A percentile compares a stretch with the other conserved stretches of the same genome.
Conservation (phyloP, 805 yeast genomes). For the Vanderwaltozyma verrucispora region DNA sequence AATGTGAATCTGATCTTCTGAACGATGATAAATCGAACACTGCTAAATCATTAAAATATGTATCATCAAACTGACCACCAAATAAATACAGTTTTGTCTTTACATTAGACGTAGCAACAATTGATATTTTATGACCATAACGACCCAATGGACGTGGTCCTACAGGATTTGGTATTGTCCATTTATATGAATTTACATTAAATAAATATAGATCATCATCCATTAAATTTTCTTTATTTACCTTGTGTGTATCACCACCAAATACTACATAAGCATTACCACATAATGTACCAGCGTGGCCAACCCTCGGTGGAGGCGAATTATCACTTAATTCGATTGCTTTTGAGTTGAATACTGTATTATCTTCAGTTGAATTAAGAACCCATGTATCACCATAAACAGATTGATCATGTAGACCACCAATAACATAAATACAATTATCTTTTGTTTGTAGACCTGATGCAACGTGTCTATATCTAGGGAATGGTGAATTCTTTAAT, state of each 20-base stretch:
- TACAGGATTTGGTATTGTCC: conserved; percentile 68
- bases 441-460: conserved; percentile 67
- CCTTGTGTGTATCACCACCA: conserved; percentile 90
- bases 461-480: conserved; percentile 88
- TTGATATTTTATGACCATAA: conserved; percentile 86
- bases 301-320: conserved; percentile 92
- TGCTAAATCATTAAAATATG: conserved; percentile 71
- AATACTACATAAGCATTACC: conserved; percentile 93
- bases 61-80: conserved; percentile 91
- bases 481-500: conserved; percentile 72
- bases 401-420: conserved; percentile 86
- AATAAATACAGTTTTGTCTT: conserved; percentile 62
- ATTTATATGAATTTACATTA: conserved; percentile 63
- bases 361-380: conserved; percentile 36
- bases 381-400: conserved; percentile 97
- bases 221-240: conserved; percentile 65
- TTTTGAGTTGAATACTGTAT: conserved; percentile 34
- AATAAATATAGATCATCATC: conserved; percentile 87
- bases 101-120: conserved; percentile 51
- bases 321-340: conserved; percentile 62
- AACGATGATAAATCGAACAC: conserved; percentile 80
- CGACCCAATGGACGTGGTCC: conserved; percentile 83
- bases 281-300: conserved; percentile 83
- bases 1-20: conserved; percentile 69
- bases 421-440: conserved; percentile 81